phyloP scores from a whole-genome alignment of 2,329 filamentous ascomycete genomes.

The Aspergillus uvarum region DNA sequence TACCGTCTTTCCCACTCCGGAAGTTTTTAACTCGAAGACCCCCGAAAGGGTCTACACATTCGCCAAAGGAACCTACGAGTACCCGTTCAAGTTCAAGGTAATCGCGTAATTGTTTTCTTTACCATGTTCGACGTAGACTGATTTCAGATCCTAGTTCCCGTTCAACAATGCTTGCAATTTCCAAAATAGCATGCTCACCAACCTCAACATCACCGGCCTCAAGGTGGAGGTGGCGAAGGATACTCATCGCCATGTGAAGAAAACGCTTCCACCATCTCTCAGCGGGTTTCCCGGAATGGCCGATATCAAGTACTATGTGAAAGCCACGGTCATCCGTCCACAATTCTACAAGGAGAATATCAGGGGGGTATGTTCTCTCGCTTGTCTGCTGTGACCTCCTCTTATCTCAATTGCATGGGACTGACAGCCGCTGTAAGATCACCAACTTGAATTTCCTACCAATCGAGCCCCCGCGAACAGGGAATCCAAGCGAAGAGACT shows the following conservation, averaged over 20 bases:
- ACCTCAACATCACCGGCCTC: constrained; percentile 47
- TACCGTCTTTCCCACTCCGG: constrained; percentile 48
- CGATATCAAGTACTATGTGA: constrained; percentile 91
- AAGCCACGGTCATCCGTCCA: constrained; percentile 89
- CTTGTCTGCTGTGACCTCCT: not conserved
- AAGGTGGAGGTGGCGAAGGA: constrained; percentile 48
- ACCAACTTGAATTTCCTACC: constrained; percentile 81
- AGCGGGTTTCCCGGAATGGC: constrained; percentile 83
- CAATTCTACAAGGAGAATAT: constrained; percentile 89
- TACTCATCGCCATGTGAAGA: constrained; percentile 67
- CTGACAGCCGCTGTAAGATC: constrained; percentile 28
- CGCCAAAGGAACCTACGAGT: constrained; percentile 47
- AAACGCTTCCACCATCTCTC: constrained; percentile 83
- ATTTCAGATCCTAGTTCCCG: constrained; percentile 38
- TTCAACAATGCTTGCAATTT: constrained; percentile 52
- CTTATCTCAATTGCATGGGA: not conserved
- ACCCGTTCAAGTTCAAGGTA: constrained; percentile 53
- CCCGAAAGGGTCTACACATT: constrained; percentile 45
- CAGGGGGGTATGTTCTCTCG: constrained; percentile 47
- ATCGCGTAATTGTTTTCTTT: not conserved
- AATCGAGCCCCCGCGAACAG: constrained; percentile 79
- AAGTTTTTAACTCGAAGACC: constrained; percentile 38
- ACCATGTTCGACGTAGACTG: not conserved
- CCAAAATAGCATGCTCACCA: constrained; percentile 47
- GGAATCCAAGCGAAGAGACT: constrained; percentile 69